Evolutionary conservation across 805 yeast genomes (phyloP).

Genomic region (Wickerhamiella lipophila): DNA sequence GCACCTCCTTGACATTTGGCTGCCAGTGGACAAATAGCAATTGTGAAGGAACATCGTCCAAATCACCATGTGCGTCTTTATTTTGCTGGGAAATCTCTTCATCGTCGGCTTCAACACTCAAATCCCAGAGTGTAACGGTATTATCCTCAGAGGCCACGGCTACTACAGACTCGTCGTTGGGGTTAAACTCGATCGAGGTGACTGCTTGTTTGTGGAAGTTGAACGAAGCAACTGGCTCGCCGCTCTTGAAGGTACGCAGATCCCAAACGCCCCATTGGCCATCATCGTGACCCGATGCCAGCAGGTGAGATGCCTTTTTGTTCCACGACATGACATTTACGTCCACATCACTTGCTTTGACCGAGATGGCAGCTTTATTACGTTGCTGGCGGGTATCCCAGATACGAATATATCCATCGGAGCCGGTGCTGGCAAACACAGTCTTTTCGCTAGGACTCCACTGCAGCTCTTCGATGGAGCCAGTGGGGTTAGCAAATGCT

Average conservation of each 20-base stretch:
- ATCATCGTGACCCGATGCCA: slow-evolving; percentile 95
- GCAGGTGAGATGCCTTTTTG: slow-evolving; percentile 65
- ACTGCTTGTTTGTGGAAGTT: slow-evolving; percentile 90
- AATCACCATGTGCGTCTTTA: slow-evolving; percentile 54
- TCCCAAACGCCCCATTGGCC: slow-evolving; percentile 99
- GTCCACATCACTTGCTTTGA: slow-evolving; percentile 66
- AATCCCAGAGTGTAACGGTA: slow-evolving; percentile 94
- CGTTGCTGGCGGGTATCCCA: slow-evolving; percentile 96
- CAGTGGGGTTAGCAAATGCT: slow-evolving; percentile 52
- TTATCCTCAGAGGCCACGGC: slow-evolving; percentile 96
- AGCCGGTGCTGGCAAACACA: slow-evolving; percentile 89
- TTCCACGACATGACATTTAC: slow-evolving; percentile 96
- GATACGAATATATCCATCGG: slow-evolving; percentile 81
- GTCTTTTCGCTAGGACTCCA: slow-evolving; percentile 90
- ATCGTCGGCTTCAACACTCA: slow-evolving; percentile 97
- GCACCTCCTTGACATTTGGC: slow-evolving; percentile 90
- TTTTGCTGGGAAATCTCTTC: slow-evolving; percentile 86
- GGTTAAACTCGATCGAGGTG: slow-evolving; percentile 89
- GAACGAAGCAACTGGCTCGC: slow-evolving; percentile 79
- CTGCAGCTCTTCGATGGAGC: slow-evolving; percentile 83
- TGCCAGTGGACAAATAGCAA: slow-evolving; percentile 97
- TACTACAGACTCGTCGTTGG: slow-evolving; percentile 85
- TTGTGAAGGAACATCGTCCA: slow-evolving; percentile 89
- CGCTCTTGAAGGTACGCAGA: slow-evolving; percentile 64
- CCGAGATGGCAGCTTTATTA: slow-evolving; percentile 80